Evolutionary conservation across 192 early-diverging fungal species (phyloP).

Genomic region (Linnemannia hyalina): DNA sequence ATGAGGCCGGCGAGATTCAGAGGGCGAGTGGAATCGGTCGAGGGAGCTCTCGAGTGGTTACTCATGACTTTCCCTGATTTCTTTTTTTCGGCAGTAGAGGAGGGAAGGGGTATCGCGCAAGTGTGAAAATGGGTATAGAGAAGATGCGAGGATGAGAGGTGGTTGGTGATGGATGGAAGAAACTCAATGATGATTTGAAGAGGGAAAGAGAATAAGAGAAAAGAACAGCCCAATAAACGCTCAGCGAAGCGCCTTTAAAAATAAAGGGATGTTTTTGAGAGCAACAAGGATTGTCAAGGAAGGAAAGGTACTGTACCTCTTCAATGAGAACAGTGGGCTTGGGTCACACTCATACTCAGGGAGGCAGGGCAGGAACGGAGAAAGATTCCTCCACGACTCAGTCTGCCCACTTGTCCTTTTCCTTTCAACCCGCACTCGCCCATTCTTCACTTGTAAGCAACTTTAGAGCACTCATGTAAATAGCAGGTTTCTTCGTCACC

Average conservation of each 20-base stretch:
- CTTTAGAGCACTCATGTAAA: too few species aligned
- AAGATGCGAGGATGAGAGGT: not conserved
- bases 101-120: not conserved
- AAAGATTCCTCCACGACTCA: conserved; percentile 2
- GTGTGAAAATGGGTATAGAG: not conserved
- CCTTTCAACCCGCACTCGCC: not conserved
- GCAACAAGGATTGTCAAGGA: not conserved
- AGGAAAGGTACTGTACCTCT: not conserved
- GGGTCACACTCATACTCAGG: not conserved
- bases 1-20: conserved; percentile 15
- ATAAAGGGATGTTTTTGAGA: not conserved
- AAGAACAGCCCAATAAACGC: conserved; percentile 1
- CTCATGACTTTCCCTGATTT: not conserved
- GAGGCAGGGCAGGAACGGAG: not conserved
- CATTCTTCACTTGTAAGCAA: not conserved
- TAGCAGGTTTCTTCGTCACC: too few species aligned
- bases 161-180: not conserved
- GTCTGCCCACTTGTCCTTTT: not conserved
- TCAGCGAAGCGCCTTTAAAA: not conserved
- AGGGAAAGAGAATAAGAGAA: not conserved
- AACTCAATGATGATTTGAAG: not conserved
- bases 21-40: conserved; percentile 23
- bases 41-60: not conserved
- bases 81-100: not conserved
- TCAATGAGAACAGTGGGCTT: not conserved